phyloP scores from a whole-genome alignment of 2,329 filamentous ascomycete genomes.

The Alternaria dauci region DNA sequence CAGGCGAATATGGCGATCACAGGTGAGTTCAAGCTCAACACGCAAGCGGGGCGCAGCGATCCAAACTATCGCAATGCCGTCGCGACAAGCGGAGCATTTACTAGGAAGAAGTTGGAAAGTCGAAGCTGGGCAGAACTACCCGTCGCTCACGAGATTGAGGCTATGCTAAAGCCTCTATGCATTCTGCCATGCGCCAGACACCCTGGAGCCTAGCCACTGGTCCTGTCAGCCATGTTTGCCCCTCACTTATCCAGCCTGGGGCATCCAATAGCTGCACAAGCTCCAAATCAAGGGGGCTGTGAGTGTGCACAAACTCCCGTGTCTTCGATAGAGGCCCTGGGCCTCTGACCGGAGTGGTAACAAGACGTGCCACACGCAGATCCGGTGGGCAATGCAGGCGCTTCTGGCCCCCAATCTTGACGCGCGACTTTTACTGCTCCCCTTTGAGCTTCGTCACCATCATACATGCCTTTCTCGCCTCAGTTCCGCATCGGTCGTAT shows the following conservation, averaged over 20 bases:
- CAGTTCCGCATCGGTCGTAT: slow-evolving; percentile 24
- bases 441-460: slow-evolving; percentile 28
- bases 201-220: slow-evolving; percentile 32
- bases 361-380: slow-evolving; percentile 15
- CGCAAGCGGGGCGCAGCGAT: slow-evolving; percentile 34
- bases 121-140: slow-evolving; percentile 23
- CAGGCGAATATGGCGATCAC: slow-evolving; percentile 25
- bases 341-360: slow-evolving; percentile 32
- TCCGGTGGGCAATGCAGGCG: slow-evolving; percentile 17
- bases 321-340: slow-evolving; percentile 17
- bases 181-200: slow-evolving; percentile 13
- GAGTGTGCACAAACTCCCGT: slow-evolving; percentile 23
- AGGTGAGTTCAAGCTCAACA: slow-evolving; percentile 27
- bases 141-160: slow-evolving; percentile 27
- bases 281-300: slow-evolving; percentile 31
- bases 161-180: slow-evolving; percentile 34
- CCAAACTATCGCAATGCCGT: slow-evolving; percentile 21
- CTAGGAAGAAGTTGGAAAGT: slow-evolving; percentile 26
- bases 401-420: slow-evolving; percentile 23
- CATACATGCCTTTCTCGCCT: slow-evolving; percentile 5
- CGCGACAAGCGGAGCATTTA: slow-evolving; percentile 32
- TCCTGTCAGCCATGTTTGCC: slow-evolving; percentile 29
- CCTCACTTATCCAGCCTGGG: slow-evolving; percentile 31
- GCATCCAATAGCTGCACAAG: slow-evolving; percentile 26
- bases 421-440: slow-evolving; percentile 11